Conservation (phyloP, 192 early-diverging fungal species). For the Backusella tuberculispora region DNA sequence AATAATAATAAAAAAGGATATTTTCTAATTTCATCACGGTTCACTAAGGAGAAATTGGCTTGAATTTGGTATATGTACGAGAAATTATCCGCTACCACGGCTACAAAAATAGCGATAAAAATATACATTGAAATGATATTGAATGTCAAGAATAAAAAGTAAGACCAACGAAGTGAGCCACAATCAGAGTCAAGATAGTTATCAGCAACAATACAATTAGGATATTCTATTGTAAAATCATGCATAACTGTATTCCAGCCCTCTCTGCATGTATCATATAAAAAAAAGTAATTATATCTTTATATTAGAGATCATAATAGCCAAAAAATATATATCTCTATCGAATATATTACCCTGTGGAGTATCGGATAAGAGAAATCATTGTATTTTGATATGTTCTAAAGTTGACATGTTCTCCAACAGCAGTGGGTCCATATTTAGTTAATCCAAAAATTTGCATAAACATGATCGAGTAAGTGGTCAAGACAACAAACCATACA, state of each 20-base stretch:
- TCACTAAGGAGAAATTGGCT: conserved; percentile 59
- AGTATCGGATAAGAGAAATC: conserved; percentile 55
- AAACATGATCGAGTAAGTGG: conserved; percentile 62
- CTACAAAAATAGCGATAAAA: conserved; percentile 64
- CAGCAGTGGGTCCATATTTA: conserved; percentile 50
- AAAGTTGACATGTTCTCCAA: conserved; percentile 55
- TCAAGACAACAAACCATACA: conserved; percentile 62
- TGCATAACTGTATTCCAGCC: conserved; percentile 68
- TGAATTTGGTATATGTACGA: conserved; percentile 66
- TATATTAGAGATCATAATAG: neutral
- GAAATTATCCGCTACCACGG: conserved; percentile 65
- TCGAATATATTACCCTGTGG: conserved; percentile 51
- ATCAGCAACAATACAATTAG: conserved; percentile 51
- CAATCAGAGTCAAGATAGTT: conserved; percentile 60
- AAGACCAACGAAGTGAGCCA: conserved; percentile 57
- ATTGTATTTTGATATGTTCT: conserved; percentile 48
- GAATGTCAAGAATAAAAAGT: conserved; percentile 58
- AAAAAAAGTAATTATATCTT: conserved; percentile 1
- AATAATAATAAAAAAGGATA: conserved; percentile 44
- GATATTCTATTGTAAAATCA: conserved; percentile 57
- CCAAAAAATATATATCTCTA: neutral
- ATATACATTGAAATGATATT: conserved; percentile 75
- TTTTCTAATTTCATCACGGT: conserved; percentile 61
- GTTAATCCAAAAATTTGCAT: conserved; percentile 67
- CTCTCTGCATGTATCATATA: conserved; percentile 40